Conservation (phyloP, 2,329 filamentous ascomycete genomes). For the Myriangium duriaei region DNA sequence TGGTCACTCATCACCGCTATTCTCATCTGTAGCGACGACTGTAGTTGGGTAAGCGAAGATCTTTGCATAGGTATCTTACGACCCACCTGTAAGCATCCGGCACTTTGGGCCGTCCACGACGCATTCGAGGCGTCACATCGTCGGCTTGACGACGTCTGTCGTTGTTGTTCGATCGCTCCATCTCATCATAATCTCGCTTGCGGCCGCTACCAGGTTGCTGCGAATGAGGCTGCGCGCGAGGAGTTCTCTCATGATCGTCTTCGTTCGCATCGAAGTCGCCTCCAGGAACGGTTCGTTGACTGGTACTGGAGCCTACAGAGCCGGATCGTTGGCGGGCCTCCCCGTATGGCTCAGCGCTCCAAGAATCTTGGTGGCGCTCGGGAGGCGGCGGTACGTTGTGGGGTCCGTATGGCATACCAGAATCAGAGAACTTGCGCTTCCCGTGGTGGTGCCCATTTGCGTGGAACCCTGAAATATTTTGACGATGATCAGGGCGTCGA, state of each 20-base stretch:
- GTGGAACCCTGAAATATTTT: too few species aligned
- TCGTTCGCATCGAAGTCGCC: constrained; percentile 16
- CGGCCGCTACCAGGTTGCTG: constrained; percentile 11
- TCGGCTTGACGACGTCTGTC: constrained; percentile 12
- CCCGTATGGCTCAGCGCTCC: constrained; percentile 9
- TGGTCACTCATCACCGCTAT: too few species aligned
- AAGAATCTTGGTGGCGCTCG: constrained; percentile 12
- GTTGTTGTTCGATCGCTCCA: constrained; percentile 9
- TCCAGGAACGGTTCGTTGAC: constrained; percentile 15
- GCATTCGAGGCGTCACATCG: constrained; percentile 10
- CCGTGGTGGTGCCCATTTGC: background rate
- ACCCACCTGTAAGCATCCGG: constrained; percentile 14
- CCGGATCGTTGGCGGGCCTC: constrained; percentile 12
- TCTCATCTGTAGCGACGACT: constrained; percentile 11
- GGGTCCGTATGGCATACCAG: constrained; percentile 9
- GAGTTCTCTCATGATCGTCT: constrained; percentile 10
- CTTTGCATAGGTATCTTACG: too few species aligned
- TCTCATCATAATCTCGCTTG: constrained; percentile 16
- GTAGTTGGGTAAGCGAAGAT: too few species aligned
- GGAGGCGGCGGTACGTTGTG: constrained; percentile 12
- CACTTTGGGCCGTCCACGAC: constrained; percentile 8
- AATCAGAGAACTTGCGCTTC: background rate
- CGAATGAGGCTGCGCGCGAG: background rate
- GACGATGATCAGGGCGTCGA: too few species aligned
- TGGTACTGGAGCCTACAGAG: constrained; percentile 11